Percentiles rank a stretch among this genome's conserved stretches.
Evolutionary conservation across 805 yeast species (phyloP).

Genomic region (Cyberlindnera veronae): DNA sequence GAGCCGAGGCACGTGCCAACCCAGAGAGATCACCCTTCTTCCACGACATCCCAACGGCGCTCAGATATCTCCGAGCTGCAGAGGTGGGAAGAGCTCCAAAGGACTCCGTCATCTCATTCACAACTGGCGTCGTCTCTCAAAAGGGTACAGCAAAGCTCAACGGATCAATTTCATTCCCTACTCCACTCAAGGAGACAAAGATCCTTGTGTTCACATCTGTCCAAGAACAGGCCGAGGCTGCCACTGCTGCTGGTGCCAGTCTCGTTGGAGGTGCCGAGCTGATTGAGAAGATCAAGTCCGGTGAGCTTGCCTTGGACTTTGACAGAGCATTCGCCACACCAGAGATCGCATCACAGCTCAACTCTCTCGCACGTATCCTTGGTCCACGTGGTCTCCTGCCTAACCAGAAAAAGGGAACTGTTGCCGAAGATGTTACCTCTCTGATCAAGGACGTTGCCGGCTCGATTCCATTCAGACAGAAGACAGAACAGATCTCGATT

Average conservation of each 20-base stretch:
- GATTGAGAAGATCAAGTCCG: constrained; percentile 55
- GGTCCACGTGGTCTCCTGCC: constrained; percentile 95
- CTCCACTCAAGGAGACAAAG: constrained; percentile 61
- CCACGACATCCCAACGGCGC: constrained; percentile 68
- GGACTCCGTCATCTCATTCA: constrained; percentile 67
- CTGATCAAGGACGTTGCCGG: constrained; percentile 58
- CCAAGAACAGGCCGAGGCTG: constrained; percentile 47
- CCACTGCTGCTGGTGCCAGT: constrained; percentile 56
- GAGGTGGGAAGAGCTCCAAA: constrained; percentile 81
- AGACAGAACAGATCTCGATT: constrained; percentile 52
- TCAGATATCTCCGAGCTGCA: constrained; percentile 78
- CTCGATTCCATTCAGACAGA: constrained; percentile 75
- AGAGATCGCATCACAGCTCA: constrained; percentile 62
- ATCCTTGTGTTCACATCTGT: constrained; percentile 67
- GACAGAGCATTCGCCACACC: constrained; percentile 86
- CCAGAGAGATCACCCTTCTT: constrained; percentile 56
- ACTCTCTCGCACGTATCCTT: constrained; percentile 67
- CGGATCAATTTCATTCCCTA: constrained; percentile 72
- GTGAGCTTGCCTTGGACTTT: constrained; percentile 49
- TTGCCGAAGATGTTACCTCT: constrained; percentile 56
- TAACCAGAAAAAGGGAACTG: constrained; percentile 79
- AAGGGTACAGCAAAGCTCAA: constrained; percentile 72
- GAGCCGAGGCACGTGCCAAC: constrained; percentile 37
- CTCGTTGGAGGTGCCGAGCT: constrained; percentile 71
- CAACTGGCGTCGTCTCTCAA: constrained; percentile 63